Evolutionary conservation across 116 monocot species (phyloP), one percentile per base, ranked within the genome.

Genomic region (Phalaenopsis hybrid): DNA sequence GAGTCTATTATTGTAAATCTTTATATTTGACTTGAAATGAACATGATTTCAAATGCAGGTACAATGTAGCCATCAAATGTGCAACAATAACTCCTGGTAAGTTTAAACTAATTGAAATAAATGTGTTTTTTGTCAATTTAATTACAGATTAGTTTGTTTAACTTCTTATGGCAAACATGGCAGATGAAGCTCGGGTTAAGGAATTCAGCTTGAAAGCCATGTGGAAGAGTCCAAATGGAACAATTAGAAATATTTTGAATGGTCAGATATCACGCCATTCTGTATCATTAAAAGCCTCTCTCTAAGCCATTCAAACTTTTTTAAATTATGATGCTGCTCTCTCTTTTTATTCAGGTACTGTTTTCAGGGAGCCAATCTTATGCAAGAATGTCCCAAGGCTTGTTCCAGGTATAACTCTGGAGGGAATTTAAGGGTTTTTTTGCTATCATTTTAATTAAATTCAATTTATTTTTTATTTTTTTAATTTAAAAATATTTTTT

Each of bases 191-290:
- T 81, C 92, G 94, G 44, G 83, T 96, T 46, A 91, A 92, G 85
- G 96, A 96, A 82, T 96, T 96, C 86, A 91, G 87, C 78, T 73
- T 96, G 80, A 96, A 94, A 85, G 74, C 85, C 37, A 96, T 96
- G 93, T 96, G 96, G 96, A 96, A 85, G 84, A 96, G 96, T 76
- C 96, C 96, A 25, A 96, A 96, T 90, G 96, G 96, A 57, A 96
- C 96, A 80, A 94, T 96, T 44, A 92, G 96, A 85, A 96, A 96
- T 75, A 93, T 96, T 45, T 87, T 96, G 79, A 96, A 93, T 87
- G 96, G 96, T 93, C 12, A 80, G 85, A 57, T 73, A 43, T 9
- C 43, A 55, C 33, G n/a, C 20, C 55, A n/a, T n/a, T 8, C 13
- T 37, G 16, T 3, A 75, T 20, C 75, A 12, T 70, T 34, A 15